These are phyloP conservation scores for Eucalyptus pauciflora DNA, from an alignment of 345 rosid genomes.

Conservation along the genomic window DNA sequence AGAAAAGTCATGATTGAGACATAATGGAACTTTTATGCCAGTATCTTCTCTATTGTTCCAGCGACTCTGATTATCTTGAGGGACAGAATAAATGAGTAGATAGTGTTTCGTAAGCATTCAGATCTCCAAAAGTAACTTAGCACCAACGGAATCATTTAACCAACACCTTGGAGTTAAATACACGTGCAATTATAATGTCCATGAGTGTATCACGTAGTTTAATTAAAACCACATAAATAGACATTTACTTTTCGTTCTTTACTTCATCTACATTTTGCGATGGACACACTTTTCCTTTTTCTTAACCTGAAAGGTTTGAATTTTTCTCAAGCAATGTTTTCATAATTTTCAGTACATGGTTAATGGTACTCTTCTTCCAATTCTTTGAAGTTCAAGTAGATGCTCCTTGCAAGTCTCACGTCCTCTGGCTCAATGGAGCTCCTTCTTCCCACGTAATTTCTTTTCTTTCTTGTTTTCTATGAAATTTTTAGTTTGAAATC, in stretches of 20 bases:
- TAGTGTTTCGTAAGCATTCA: neutral
- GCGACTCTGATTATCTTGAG: neutral
- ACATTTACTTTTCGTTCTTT: neutral
- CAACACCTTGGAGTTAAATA: neutral
- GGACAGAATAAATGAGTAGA: too few species aligned
- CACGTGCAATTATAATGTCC: neutral
- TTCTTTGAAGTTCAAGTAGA: neutral
- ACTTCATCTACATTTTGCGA: too few species aligned
- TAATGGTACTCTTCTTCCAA: neutral
- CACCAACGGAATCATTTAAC: neutral
- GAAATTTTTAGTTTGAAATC: too few species aligned
- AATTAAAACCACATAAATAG: too few species aligned
- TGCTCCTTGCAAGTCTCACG: neutral
- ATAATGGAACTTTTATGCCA: too few species aligned
- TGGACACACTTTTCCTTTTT: too few species aligned
- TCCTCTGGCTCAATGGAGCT: neutral
- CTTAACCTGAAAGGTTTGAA: accelerated
- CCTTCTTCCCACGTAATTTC: neutral
- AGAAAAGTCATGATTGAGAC: neutral
- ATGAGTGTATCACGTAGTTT: neutral
- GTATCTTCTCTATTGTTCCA: neutral
- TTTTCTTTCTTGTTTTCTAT: too few species aligned
- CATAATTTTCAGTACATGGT: too few species aligned
- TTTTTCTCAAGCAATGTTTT: neutral
- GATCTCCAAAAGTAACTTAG: too few species aligned